These are phyloP conservation scores for Tolypocladium tropicale DNA, from an alignment of 2,329 filamentous ascomycete genomes.

Conservation along the genomic window DNA sequence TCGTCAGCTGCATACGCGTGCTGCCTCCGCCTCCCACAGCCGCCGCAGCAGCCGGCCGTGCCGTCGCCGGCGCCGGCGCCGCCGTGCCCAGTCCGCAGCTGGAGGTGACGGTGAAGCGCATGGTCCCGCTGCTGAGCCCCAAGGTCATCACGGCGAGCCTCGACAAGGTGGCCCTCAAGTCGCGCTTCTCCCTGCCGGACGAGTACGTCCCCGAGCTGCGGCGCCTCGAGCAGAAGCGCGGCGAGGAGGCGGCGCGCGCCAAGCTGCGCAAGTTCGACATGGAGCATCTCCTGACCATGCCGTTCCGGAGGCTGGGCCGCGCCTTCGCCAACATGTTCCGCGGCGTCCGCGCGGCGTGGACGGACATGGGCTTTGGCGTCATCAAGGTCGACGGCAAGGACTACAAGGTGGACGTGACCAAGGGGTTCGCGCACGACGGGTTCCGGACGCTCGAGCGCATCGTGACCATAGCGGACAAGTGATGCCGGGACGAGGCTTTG, in stretches of 20 bases:
- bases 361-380: constrained; percentile 44
- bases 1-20: constrained; percentile 49
- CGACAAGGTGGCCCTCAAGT: constrained; percentile 22
- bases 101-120: constrained; percentile 40
- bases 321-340: constrained; percentile 30
- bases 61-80: constrained; percentile 3
- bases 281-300: constrained; percentile 45
- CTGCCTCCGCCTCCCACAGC: constrained; percentile 31
- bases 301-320: constrained; percentile 40
- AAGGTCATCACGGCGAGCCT: constrained; percentile 29
- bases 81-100: constrained; percentile 28
- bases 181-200: constrained; percentile 27
- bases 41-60: constrained; percentile 5
- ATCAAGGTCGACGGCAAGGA: constrained; percentile 34
- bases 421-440: constrained; percentile 48
- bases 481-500: constrained; percentile 5
- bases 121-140: constrained; percentile 35
- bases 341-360: constrained; percentile 39
- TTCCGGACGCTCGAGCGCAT: constrained; percentile 49
- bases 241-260: constrained; percentile 26
- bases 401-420: constrained; percentile 48
- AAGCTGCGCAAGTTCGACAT: constrained; percentile 39
- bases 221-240: constrained; percentile 18
- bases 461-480: constrained; percentile 20
- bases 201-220: constrained; percentile 25